These are phyloP conservation scores for Mycena pura DNA, from an alignment of 768 basidiomycete genomes.

Conservation along the genomic window DNA sequence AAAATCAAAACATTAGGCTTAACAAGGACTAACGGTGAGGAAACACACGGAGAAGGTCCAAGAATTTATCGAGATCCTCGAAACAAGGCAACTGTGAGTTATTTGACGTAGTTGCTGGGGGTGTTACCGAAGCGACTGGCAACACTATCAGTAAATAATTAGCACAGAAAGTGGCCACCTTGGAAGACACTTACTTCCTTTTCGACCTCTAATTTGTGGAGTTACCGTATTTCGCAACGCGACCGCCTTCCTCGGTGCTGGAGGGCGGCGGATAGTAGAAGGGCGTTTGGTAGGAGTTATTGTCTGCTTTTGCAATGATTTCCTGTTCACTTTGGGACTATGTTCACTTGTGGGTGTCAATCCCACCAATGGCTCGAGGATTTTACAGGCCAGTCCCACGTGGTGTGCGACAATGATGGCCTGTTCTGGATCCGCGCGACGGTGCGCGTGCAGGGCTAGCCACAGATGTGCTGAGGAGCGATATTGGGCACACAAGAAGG, in stretches of 20 bases:
- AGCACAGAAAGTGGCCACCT: constrained; percentile 19
- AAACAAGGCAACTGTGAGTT: constrained; percentile 30
- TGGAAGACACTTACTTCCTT: constrained; percentile 34
- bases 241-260: constrained; percentile 26
- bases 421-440: constrained; percentile 51
- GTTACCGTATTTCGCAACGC: constrained; percentile 46
- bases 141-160: constrained; percentile 29
- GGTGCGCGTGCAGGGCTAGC: constrained; percentile 75
- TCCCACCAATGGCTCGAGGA: constrained; percentile 49
- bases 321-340: constrained; percentile 25
- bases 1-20: background rate
- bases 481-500: constrained; percentile 52
- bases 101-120: constrained; percentile 34
- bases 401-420: constrained; percentile 55
- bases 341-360: constrained; percentile 10
- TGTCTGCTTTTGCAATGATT: constrained; percentile 32
- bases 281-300: constrained; percentile 32
- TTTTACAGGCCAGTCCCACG: constrained; percentile 57
- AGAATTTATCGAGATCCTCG: constrained; percentile 50
- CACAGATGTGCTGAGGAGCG: constrained; percentile 66
- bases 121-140: constrained; percentile 38
- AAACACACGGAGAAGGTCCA: constrained; percentile 63
- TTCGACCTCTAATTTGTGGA: constrained; percentile 48
- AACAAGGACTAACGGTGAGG: background rate
- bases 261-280: constrained; percentile 12